Percentiles rank a stretch among this genome's conserved stretches.
phyloP scores from a whole-genome alignment of 2,329 filamentous ascomycete genomes.

The Fusarium sp. region DNA sequence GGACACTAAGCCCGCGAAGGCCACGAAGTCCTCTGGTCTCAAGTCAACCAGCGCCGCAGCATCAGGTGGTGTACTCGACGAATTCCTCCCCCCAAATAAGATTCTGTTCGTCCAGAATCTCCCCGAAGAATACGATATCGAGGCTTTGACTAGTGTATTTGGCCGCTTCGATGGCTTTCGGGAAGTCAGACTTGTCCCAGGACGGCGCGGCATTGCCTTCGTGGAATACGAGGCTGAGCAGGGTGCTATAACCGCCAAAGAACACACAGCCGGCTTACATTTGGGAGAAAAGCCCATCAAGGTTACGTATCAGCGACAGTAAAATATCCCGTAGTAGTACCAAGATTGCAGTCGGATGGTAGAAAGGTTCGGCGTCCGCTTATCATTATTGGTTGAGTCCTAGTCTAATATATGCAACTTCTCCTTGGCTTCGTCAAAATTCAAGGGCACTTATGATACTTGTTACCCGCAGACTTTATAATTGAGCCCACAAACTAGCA shows the following conservation, averaged over 20 bases:
- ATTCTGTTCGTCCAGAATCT: slow-evolving; percentile 94
- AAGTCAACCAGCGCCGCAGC: slow-evolving; percentile 79
- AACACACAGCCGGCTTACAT: slow-evolving; percentile 87
- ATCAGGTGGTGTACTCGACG: slow-evolving; percentile 88
- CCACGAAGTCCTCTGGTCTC: slow-evolving; percentile 71
- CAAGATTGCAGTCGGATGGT: not conserved
- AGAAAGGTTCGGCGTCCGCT: not conserved
- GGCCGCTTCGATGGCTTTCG: slow-evolving; percentile 92
- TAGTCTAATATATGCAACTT: slow-evolving; percentile 5
- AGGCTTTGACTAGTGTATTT: slow-evolving; percentile 84
- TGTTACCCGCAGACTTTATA: too few relatives aligned
- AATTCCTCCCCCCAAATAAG: slow-evolving; percentile 97
- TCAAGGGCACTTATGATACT: not conserved
- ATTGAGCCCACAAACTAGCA: not conserved
- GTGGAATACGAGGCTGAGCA: slow-evolving; percentile 94
- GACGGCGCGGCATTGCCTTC: slow-evolving; percentile 90
- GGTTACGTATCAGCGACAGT: slow-evolving; percentile 96
- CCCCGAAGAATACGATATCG: slow-evolving; percentile 86
- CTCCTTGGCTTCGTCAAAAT: not conserved
- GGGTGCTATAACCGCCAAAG: slow-evolving; percentile 92
- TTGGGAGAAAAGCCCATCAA: slow-evolving; percentile 85
- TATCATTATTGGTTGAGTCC: not conserved
- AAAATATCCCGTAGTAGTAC: not conserved
- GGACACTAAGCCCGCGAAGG: slow-evolving; percentile 74
- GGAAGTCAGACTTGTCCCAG: slow-evolving; percentile 90